Percentiles rank a stretch among this genome's conserved stretches.
These are phyloP conservation scores for Boletus rubescentipes DNA, from an alignment of 768 basidiomycete genomes.

Conservation along the genomic window DNA sequence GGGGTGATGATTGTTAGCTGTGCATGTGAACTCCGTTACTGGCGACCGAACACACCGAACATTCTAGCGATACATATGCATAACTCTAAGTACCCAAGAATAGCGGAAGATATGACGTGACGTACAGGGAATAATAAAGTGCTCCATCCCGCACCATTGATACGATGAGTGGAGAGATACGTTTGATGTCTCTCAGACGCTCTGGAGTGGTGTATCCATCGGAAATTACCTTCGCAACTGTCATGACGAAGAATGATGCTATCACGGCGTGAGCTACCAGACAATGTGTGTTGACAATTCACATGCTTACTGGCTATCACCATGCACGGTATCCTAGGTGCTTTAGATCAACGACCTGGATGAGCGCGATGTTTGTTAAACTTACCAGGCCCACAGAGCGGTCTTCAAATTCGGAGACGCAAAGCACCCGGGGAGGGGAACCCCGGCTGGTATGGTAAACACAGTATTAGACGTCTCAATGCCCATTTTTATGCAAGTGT, in stretches of 20 bases:
- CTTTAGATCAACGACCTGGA: not conserved
- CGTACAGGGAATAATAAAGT: slow-evolving; percentile 1
- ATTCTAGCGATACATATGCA: not conserved
- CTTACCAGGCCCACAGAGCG: not conserved
- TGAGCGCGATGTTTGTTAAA: not conserved
- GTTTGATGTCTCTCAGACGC: not conserved
- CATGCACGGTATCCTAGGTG: slow-evolving; percentile 3
- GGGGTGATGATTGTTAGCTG: not conserved
- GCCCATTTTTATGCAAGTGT: not conserved
- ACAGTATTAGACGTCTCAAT: not conserved
- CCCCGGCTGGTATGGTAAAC: not conserved
- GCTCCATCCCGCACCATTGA: slow-evolving; percentile 6
- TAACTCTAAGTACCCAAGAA: not conserved
- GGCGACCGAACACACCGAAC: not conserved
- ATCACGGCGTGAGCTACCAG: not conserved
- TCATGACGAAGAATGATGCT: slow-evolving; percentile 5
- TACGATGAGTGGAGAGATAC: not conserved
- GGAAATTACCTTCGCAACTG: not conserved
- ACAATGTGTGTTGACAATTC: not conserved
- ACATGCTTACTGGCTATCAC: slow-evolving; percentile 3
- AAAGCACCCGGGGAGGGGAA: not conserved
- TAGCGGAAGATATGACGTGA: not conserved
- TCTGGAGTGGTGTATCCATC: not conserved
- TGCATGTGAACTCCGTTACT: not conserved
- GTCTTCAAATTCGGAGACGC: not conserved